These are phyloP conservation scores for Dendrocalamus latiflorus DNA, from an alignment of 202 grass and related monocot species.

Conservation along the genomic window DNA sequence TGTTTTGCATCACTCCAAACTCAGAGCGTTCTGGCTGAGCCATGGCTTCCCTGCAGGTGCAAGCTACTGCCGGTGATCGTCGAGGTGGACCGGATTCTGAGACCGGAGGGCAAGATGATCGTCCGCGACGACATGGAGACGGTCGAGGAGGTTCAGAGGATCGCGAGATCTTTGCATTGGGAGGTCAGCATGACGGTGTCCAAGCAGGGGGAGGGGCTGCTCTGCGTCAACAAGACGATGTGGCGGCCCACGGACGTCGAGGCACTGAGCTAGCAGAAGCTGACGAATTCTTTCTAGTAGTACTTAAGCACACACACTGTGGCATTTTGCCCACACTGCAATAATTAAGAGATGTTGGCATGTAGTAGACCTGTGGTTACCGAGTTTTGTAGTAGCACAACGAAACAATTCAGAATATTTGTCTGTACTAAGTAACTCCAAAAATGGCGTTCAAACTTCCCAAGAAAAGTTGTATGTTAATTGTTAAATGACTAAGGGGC, in stretches of 20 bases:
- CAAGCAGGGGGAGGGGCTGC: conserved; percentile 46
- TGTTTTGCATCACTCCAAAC: too few species aligned
- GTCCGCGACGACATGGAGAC: conserved; percentile 54
- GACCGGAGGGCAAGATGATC: conserved; percentile 70
- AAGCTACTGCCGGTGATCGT: conserved; percentile 42
- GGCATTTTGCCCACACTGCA: background rate
- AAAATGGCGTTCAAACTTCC: background rate
- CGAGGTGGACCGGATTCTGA: conserved; percentile 80
- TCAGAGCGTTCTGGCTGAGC: background rate
- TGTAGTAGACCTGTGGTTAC: background rate
- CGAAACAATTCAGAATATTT: background rate
- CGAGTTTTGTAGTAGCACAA: background rate
- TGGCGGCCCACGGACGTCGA: conserved; percentile 72
- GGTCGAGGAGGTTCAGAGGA: conserved; percentile 44
- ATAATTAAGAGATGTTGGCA: background rate
- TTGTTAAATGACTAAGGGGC: too few species aligned
- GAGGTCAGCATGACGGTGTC: conserved; percentile 58
- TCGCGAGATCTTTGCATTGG: conserved; percentile 52
- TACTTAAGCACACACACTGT: background rate
- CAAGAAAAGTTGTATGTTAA: too few species aligned
- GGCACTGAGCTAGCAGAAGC: conserved; percentile 8
- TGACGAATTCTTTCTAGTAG: background rate
- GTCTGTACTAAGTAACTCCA: background rate
- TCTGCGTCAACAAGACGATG: conserved; percentile 60
- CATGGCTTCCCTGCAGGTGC: conserved; percentile 43